These are phyloP conservation scores for Sungouiella blattae DNA, from an alignment of 805 yeast genomes.

Conservation along the genomic window DNA sequence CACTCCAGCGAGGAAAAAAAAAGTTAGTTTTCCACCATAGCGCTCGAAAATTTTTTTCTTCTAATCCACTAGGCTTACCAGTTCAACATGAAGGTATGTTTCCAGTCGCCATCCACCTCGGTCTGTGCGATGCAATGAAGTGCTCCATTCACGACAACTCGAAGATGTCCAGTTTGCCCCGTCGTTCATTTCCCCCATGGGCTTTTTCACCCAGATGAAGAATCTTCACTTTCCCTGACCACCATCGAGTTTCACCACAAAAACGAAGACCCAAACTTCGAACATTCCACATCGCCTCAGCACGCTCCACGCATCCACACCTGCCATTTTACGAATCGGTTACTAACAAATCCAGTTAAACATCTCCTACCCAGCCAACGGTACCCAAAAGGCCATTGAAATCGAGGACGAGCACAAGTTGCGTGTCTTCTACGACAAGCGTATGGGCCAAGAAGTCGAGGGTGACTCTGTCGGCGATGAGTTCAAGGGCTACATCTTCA, in stretches of 20 bases:
- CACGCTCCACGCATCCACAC: too few species aligned
- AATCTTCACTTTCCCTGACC: too few species aligned
- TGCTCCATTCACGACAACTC: too few species aligned
- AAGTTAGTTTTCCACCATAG: conserved; percentile 7
- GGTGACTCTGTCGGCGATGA: conserved; percentile 98
- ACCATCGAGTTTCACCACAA: too few species aligned
- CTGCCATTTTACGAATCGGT: too few species aligned
- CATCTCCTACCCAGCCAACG: conserved; percentile 99
- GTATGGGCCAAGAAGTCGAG: conserved; percentile 99
- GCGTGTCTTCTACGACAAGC: conserved; percentile 98
- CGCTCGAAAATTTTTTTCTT: conserved; percentile 20
- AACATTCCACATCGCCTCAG: too few species aligned
- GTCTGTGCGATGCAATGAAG: too few species aligned
- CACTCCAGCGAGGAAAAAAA: conserved; percentile 12
- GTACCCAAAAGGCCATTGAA: conserved; percentile 97
- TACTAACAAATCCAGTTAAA: conserved; percentile 63
- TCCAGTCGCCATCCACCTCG: too few species aligned
- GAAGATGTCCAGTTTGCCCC: too few species aligned
- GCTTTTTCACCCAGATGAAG: too few species aligned
- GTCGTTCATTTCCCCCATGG: too few species aligned
- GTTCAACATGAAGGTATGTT: conserved; percentile 46
- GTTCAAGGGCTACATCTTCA: conserved; percentile 98
- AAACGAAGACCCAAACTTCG: too few species aligned
- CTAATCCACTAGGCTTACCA: conserved; percentile 29
- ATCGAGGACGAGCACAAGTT: conserved; percentile 99